phyloP scores from a whole-genome alignment of 371 early-diverging fungal genomes.

The Globomyces sp. region DNA sequence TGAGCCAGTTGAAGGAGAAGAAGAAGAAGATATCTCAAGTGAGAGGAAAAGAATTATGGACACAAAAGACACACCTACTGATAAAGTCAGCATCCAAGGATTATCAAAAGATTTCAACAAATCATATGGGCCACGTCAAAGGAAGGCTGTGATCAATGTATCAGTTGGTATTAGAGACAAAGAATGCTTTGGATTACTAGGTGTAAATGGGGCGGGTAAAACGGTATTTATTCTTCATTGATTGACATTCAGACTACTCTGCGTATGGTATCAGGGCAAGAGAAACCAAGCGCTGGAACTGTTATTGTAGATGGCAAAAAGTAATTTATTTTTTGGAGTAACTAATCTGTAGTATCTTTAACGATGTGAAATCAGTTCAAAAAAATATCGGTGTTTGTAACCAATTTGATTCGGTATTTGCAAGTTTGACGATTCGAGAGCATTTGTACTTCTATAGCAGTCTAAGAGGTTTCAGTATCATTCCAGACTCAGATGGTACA shows the following conservation, averaged over 20 bases:
- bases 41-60: no score
- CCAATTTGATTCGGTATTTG: constrained; percentile 7
- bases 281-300: neutral
- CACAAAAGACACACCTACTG: no score
- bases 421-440: neutral
- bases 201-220: constrained; percentile 13
- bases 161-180: neutral
- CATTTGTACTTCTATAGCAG: constrained; percentile 14
- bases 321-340: neutral
- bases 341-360: no score
- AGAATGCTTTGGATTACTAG: constrained; percentile 15
- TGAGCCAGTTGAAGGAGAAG: no score
- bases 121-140: neutral
- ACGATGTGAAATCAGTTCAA: constrained; percentile 6
- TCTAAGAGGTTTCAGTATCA: neutral
- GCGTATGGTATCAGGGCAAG: constrained; percentile 8
- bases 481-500: neutral
- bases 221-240: neutral
- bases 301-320: constrained; percentile 4
- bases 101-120: no score
- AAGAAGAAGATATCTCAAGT: no score
- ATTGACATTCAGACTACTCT: neutral
- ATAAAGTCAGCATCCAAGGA: no score
- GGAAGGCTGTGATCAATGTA: constrained; percentile 1
- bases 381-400: constrained; percentile 4